These are phyloP conservation scores for Pseudocercospora vitis DNA, from an alignment of 2,329 filamentous ascomycete genomes.

Conservation along the genomic window DNA sequence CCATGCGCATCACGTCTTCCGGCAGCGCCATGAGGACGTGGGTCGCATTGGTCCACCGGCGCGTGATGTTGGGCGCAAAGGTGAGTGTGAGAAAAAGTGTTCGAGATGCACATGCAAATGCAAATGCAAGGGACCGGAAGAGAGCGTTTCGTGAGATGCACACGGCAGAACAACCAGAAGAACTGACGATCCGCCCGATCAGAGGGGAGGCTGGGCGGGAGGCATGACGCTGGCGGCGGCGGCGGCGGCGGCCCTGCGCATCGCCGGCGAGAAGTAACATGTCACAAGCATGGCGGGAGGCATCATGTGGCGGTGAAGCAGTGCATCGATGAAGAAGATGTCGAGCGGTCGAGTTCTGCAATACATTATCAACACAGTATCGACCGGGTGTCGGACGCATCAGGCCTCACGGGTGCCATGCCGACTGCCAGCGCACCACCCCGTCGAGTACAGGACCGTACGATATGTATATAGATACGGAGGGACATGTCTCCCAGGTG, in stretches of 20 bases:
- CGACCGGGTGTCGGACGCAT: too few relatives aligned
- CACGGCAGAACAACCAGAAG: conserved; percentile 1
- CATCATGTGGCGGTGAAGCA: conserved; percentile 2
- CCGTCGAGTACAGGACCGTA: neutral
- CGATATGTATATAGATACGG: too few relatives aligned
- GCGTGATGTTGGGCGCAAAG: neutral
- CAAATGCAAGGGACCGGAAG: neutral
- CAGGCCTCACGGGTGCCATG: neutral
- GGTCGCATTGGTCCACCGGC: neutral
- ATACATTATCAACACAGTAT: neutral
- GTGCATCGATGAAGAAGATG: neutral
- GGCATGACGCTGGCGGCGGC: conserved; percentile 1
- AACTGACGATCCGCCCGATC: too few relatives aligned
- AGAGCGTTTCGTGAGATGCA: neutral
- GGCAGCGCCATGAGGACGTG: neutral
- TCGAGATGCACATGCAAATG: neutral
- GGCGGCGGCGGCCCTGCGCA: neutral
- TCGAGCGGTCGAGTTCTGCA: neutral
- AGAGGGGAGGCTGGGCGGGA: neutral
- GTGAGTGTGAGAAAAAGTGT: neutral
- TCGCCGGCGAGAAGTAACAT: neutral
- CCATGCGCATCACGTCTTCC: neutral
- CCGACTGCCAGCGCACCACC: neutral
- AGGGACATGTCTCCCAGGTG: neutral
- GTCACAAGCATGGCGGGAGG: neutral